Percentiles rank a stretch among this genome's conserved stretches.
These are phyloP conservation scores for Mucor racemosus DNA, from an alignment of 371 early-diverging fungal species.

Conservation along the genomic window DNA sequence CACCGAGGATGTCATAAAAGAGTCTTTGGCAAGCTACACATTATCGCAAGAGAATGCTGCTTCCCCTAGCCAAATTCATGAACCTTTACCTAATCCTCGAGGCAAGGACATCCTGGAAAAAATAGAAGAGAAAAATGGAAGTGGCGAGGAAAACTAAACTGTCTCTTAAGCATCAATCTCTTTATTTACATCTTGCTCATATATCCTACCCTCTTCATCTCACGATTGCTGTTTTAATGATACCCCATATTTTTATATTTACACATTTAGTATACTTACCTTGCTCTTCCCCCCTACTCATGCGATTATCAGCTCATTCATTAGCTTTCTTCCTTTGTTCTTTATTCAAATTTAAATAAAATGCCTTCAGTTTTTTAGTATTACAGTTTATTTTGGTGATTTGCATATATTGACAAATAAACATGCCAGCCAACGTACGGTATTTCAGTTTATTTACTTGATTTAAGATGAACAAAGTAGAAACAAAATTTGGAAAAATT, in stretches of 20 bases:
- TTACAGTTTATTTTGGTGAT: no score
- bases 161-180: neutral
- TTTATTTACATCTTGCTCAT: neutral
- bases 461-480: no score
- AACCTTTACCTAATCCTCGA: neutral
- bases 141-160: neutral
- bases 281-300: no score
- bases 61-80: neutral
- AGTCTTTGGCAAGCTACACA: neutral
- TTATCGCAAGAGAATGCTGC: neutral
- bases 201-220: neutral
- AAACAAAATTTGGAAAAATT: no score
- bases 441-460: no score
- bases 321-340: no score
- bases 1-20: neutral
- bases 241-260: neutral
- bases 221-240: neutral
- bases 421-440: no score
- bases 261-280: no score
- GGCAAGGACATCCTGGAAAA: slow-evolving; percentile 1
- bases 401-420: no score
- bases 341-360: no score
- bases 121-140: neutral
- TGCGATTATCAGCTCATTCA: no score
- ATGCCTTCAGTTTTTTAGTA: no score